phyloP scores from a whole-genome alignment of 176 grass and related monocot genomes.

The Avena insularis region DNA sequence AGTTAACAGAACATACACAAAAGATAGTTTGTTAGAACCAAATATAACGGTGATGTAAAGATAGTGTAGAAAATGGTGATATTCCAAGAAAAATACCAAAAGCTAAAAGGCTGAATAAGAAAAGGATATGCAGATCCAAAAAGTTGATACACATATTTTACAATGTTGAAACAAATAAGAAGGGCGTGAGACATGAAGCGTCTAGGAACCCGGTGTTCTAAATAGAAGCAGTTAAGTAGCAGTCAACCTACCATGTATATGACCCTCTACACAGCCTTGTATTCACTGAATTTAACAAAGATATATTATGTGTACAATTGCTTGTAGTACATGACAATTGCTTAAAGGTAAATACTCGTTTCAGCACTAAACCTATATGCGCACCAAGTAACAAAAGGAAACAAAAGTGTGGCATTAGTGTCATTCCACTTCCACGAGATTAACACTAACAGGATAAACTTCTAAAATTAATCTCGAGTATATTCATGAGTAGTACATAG shows the following conservation, averaged over 20 bases:
- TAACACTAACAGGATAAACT: background rate
- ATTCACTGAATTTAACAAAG: background rate
- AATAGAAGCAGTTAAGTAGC: slow-evolving; percentile 9
- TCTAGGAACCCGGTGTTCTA: background rate
- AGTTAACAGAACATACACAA: slow-evolving; percentile 46
- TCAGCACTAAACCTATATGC: background rate
- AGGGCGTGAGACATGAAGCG: background rate
- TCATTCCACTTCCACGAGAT: slow-evolving; percentile 9
- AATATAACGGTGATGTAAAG: slow-evolving; percentile 4
- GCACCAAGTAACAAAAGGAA: slow-evolving; percentile 17
- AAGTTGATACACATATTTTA: slow-evolving; percentile 1
- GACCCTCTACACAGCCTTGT: background rate
- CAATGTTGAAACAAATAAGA: slow-evolving; percentile 15
- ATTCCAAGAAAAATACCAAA: background rate
- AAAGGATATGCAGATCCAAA: background rate
- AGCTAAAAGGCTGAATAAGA: background rate
- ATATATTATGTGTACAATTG: background rate
- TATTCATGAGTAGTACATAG: background rate
- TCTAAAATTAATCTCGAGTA: background rate
- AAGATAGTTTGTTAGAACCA: slow-evolving; percentile 49
- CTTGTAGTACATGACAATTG: background rate
- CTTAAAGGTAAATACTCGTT: slow-evolving; percentile 9
- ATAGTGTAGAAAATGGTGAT: background rate
- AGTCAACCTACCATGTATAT: background rate
- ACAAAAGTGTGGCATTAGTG: background rate